Evolutionary conservation across 306 rosid species (phyloP).

Genomic region (Gastrolobium bilobum): DNA sequence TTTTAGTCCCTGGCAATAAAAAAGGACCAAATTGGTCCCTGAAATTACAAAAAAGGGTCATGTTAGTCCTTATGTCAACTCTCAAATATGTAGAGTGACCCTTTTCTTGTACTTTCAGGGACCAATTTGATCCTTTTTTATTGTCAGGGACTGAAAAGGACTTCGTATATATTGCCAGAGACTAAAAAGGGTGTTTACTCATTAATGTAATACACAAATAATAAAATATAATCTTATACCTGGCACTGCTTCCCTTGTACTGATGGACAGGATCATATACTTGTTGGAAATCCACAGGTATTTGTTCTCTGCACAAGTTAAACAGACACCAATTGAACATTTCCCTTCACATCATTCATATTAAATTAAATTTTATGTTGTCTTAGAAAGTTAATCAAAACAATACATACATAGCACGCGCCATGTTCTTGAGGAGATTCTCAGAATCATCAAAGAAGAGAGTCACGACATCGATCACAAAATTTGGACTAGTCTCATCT

Average conservation of each 20-base stretch:
- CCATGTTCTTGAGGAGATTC: constrained; percentile 67
- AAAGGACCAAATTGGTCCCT: no score
- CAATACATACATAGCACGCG: constrained; percentile 65
- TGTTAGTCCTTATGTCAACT: no score
- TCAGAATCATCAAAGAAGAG: constrained; percentile 84
- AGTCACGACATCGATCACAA: constrained; percentile 78
- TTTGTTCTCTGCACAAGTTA: constrained; percentile 59
- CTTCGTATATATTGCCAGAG: no score
- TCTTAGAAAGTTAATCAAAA: background rate
- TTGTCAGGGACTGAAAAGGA: no score
- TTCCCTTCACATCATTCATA: background rate
- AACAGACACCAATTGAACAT: constrained; percentile 19
- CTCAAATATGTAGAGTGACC: no score
- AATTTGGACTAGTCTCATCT: constrained; percentile 78
- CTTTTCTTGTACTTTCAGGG: no score
- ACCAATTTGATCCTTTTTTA: no score
- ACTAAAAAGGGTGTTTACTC: no score
- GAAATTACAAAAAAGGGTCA: no score
- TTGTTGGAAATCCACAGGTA: constrained; percentile 74
- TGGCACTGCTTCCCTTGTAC: constrained; percentile 83
- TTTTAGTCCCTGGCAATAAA: no score
- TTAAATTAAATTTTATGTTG: background rate
- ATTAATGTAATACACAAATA: constrained; percentile 2
- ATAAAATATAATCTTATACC: constrained; percentile 54
- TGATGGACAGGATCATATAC: constrained; percentile 83